Evolutionary conservation across 352 stramenopile species (phyloP).

Genomic region (Pythium rishiriense): DNA sequence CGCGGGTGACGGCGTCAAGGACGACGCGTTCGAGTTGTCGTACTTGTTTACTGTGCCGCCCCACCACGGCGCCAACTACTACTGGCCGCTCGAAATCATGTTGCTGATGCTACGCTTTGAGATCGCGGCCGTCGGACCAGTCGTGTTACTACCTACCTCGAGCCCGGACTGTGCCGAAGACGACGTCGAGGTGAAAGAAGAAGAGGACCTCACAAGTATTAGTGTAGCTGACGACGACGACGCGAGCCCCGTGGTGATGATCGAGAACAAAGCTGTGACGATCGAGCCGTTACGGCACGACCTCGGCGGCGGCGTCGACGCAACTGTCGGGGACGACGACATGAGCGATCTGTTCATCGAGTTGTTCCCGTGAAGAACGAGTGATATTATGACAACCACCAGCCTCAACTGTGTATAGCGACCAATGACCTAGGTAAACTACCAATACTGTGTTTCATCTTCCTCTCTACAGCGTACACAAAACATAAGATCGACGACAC

Average conservation of each 20-base stretch:
- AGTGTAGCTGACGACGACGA: constrained; percentile 11
- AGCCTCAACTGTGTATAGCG: background rate
- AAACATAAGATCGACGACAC: no score
- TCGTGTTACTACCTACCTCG: constrained; percentile 17
- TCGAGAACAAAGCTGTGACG: constrained; percentile 18
- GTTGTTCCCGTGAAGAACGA: constrained; percentile 20
- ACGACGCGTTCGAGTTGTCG: constrained; percentile 15
- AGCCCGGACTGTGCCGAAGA: background rate
- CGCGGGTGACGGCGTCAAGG: background rate
- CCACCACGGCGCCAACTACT: constrained; percentile 15
- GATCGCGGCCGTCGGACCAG: constrained; percentile 14
- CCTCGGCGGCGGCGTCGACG: background rate
- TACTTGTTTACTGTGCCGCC: constrained; percentile 31
- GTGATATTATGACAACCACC: background rate
- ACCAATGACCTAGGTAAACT: background rate
- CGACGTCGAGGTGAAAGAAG: background rate
- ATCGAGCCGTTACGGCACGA: constrained; percentile 18
- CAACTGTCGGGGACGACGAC: constrained; percentile 7
- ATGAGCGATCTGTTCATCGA: constrained; percentile 25
- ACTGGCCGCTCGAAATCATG: constrained; percentile 35
- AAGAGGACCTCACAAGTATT: background rate
- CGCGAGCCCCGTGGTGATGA: background rate
- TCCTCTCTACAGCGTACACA: no score
- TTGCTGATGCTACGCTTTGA: constrained; percentile 29
- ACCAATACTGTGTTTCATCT: background rate